These are phyloP conservation scores for Dryadomyces quercivorus DNA, from an alignment of 2,329 filamentous ascomycete species.

Conservation along the genomic window DNA sequence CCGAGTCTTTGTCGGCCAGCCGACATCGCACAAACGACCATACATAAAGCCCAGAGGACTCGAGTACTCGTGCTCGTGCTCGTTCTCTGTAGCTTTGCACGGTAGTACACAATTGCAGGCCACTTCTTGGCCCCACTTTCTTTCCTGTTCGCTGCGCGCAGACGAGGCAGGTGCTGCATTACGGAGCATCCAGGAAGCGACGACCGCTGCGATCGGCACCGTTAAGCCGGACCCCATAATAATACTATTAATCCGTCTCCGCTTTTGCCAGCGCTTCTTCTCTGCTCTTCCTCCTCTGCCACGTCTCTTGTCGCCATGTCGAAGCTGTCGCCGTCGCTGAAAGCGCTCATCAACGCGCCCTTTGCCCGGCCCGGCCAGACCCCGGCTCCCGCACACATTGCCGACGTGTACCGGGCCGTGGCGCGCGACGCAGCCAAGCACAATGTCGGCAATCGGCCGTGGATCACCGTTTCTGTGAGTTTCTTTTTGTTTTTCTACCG, in stretches of 20 bases:
- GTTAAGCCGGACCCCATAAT: no score
- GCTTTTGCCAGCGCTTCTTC: background rate
- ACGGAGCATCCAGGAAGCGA: no score
- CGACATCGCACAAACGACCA: background rate
- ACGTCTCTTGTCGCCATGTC: background rate
- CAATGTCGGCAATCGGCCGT: conserved; percentile 50
- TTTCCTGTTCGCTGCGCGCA: no score
- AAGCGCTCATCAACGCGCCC: conserved; percentile 60
- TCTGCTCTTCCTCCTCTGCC: background rate
- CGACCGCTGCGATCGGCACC: no score
- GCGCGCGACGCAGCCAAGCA: conserved; percentile 49
- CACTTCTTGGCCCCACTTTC: no score
- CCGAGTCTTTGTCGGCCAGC: background rate
- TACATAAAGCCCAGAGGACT: no score
- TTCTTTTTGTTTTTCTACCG: no score
- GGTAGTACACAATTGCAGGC: no score
- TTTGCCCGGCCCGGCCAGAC: conserved; percentile 53
- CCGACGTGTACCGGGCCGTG: conserved; percentile 51
- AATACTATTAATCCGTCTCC: background rate
- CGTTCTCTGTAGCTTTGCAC: no score
- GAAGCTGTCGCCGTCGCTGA: conserved; percentile 62
- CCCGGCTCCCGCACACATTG: conserved; percentile 50
- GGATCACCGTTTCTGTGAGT: conserved; percentile 53
- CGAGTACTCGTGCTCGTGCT: no score
- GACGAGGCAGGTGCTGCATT: no score